Evolutionary conservation across 2,329 filamentous ascomycete genomes (phyloP).

Genomic region (Botrytis tulipae): DNA sequence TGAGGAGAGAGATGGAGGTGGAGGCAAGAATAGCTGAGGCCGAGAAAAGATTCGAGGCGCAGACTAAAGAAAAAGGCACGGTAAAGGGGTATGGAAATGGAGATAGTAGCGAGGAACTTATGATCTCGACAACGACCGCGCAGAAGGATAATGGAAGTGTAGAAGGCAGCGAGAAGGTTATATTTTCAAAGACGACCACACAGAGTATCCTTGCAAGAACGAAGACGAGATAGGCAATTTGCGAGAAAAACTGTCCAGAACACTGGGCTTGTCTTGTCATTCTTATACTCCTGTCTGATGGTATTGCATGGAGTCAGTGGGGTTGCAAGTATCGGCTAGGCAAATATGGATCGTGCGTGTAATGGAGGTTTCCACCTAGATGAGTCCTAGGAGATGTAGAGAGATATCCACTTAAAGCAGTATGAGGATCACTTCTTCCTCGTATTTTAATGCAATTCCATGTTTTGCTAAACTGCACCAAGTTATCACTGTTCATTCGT

Average conservation of each 20-base stretch:
- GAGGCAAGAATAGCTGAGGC: neutral
- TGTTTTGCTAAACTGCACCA: neutral
- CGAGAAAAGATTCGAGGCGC: neutral
- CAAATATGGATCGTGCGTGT: neutral
- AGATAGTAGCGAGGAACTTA: neutral
- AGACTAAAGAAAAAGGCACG: too few species aligned
- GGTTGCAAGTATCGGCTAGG: neutral
- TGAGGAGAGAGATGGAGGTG: neutral
- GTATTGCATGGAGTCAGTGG: too few species aligned
- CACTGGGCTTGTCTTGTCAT: neutral
- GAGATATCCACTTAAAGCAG: neutral
- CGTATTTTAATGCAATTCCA: neutral
- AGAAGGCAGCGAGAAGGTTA: neutral
- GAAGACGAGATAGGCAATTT: neutral
- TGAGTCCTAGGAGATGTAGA: neutral
- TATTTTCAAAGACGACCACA: neutral
- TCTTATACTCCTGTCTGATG: rapidly evolving
- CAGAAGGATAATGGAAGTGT: neutral
- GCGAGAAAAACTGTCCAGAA: neutral
- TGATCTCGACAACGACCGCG: neutral
- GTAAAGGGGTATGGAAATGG: neutral
- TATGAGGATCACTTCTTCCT: neutral
- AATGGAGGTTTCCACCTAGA: neutral
- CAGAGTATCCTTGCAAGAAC: neutral
- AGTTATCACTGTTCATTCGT: neutral